Base-by-base conservation (phyloP, 2,329 filamentous ascomycete species). In the Torrubiella hemipterigena region DNA sequence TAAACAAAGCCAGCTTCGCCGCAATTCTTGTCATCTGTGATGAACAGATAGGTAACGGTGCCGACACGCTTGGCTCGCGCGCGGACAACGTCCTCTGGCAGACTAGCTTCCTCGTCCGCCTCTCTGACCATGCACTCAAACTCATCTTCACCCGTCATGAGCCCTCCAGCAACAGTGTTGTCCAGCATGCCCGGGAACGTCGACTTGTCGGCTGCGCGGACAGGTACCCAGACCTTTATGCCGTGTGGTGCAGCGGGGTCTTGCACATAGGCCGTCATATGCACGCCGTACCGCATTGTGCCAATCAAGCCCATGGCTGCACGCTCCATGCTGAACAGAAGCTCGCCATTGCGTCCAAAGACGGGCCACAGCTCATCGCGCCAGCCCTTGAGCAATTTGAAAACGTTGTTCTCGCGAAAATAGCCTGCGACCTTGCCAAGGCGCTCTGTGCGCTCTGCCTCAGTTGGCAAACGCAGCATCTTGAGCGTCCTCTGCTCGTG, bases 101-200 rank as follows among this genome's bases (percentile, higher is more conserved):
- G 58, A 22, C 77, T 81, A 1, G 91, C 93, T 52, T 98, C 91
- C 57, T 98, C 91, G 40, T 77, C 77, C 4, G 80, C 79, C 56
- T 98, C 91, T 32, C 89, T 74, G 14, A 95, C 68, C 31, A 94
- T 60, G 51, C 81, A 85, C 49, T 89, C 85, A 29, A 86, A 79
- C 0, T 83, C 81, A 15, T 67, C 67, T 52, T 95, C 87, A 11
- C 78, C 81, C 1, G 83, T 82, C 51, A 80, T 77, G 42, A 96
- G 77, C 0, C 59, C 71, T n/a, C 71, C 71, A 0, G 87, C 91
- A 6, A 93, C 91, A 2, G 86, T 86, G 54, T 96, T 98, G 55
- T 98, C 91, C 42, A 98, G 65, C 70, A 95, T 87, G n/a, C 81
- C 71, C 0, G 81, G 79, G 49, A 89, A 98, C 1, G 86, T 95